These are phyloP conservation scores for Leishmania aethiopica DNA, from an alignment of 208 protist species.

Conservation along the genomic window DNA sequence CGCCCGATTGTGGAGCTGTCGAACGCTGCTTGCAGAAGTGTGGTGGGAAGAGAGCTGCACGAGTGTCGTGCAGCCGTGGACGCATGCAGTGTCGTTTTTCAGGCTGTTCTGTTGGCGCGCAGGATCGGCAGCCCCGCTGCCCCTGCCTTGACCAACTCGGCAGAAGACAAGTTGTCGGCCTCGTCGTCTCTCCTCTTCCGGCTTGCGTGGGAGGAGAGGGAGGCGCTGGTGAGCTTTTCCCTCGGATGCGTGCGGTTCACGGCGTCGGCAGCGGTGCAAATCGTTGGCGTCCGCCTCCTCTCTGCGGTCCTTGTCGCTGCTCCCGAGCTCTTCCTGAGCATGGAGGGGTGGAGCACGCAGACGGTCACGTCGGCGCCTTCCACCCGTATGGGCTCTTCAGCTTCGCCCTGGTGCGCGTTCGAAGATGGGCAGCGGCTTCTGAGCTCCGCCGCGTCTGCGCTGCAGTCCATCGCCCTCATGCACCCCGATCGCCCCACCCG, in stretches of 20 bases:
- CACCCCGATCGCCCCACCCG: conserved; percentile 53
- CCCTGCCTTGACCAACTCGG: neutral
- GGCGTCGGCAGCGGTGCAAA: conserved; percentile 53
- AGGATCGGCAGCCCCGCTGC: conserved; percentile 9
- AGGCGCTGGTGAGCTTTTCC: conserved; percentile 64
- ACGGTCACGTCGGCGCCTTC: neutral
- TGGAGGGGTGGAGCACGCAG: neutral
- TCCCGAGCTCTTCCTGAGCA: conserved; percentile 51
- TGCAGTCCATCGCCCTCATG: conserved; percentile 56
- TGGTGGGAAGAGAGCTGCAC: conserved; percentile 10
- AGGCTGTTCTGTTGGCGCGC: conserved; percentile 43
- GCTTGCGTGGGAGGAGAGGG: conserved; percentile 35
- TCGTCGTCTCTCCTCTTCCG: conserved; percentile 15
- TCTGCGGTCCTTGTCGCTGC: conserved; percentile 66
- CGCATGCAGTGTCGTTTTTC: conserved; percentile 58
- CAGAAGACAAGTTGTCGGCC: neutral
- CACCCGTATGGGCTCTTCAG: neutral
- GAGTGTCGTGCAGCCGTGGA: conserved; percentile 47
- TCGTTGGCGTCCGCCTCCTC: conserved; percentile 67
- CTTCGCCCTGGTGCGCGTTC: neutral
- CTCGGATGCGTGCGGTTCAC: conserved; percentile 64
- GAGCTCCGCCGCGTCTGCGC: conserved; percentile 29
- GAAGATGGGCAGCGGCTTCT: conserved; percentile 18
- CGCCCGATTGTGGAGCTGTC: conserved; percentile 55
- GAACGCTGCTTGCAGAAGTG: conserved; percentile 47